Evolutionary conservation across 768 basidiomycete species (phyloP), one percentile per base, ranked within the genome.

Genomic region (Phlebiopsis gigantea): DNA sequence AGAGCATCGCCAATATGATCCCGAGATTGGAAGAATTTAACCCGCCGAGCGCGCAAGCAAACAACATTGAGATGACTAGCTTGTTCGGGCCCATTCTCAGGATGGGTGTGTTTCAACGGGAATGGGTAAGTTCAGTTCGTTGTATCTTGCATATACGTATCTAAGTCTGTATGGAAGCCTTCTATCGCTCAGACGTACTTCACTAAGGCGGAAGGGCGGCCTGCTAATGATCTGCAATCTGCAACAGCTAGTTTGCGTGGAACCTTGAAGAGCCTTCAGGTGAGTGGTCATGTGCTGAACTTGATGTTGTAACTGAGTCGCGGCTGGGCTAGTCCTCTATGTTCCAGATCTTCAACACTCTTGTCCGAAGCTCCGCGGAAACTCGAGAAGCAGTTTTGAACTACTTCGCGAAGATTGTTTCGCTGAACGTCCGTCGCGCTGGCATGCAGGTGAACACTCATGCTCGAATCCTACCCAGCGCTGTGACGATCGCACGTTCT

Each of bases 71-170:
- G 70, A 73, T 55, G 12, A 63, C 70, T 60, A 89, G 85, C 49
- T 73, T 98, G 43, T 72, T 98, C 62, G 97, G 97, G 0, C 93
- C 93, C 0, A 71, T 98, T 25, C 82, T 88, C 59, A 77, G 93
- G 30, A 75, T 98, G 52, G 87, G 88, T 39, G 84, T 94, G 5
- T 98, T 96, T 67, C 80, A 85, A n/a, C 74, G 83, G 54, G 90
- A 98, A 79, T 95, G 92, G 85, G 88, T 95, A 67, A 62, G 79
- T 72, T 65, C 31, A 29, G 42, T 39, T 17, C 34, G 34, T 39
- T 3, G 34, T 3, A 17, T 39, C 2, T 39, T 9, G 47, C 46
- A 4, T 44, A 7, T 54, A 45, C 53, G 28, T 25, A 9, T 12
- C 50, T 61, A 50, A 25, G 56, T 49, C 34, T 45, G 22, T 64